Base-by-base conservation (phyloP, 1,284 basidiomycete genomes). In the Athelia sp. region DNA sequence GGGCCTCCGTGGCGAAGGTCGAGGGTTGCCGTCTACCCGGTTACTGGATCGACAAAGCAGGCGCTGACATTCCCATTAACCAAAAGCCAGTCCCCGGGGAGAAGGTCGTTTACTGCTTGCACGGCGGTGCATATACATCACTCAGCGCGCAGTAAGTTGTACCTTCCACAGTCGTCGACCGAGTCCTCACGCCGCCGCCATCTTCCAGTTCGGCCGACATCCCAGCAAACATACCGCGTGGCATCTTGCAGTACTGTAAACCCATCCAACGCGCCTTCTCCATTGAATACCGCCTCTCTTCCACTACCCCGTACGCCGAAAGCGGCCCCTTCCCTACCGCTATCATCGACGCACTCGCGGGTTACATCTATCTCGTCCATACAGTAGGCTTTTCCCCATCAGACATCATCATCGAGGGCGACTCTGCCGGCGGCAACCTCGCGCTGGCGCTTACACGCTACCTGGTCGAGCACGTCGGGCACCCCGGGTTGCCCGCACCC, bases 31-130 rank as follows among this genome's bases (percentile, higher is more conserved):
- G 67, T 19, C 70, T 83, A 31, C 75, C 81, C 4, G 81, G 78
- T 2, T 84, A 82, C 56, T 82, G 81, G 80, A 62, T 72, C 26
- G 70, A 74, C 60, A 73, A 72, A 56, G 60, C 64, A 22, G 73
- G 69, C 2, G 52, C 57, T 1, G 55, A 62, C 10, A 65, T 71
- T 32, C 53, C 58, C 18, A 59, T 66, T 21, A 68, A 65, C 4
- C 58, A 73, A 31, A 55, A 67, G 2, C 67, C 76, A 2, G 59
- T 57, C 32, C 66, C 68, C 1, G 74, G 69, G 21, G 79, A 83
- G 57, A 80, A 78, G 53, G 74, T 82, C 10, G 47, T 80, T 1
- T 73, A 75, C 54, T 58, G 65, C 42, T 58, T 82, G 2, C 81
- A 83, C 55, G 81, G 81, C 49, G 73, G 76, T 19, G 75, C 63